A percentile compares a stretch with the other conserved stretches of the same genome.
These are phyloP conservation scores for Penicillium psychrosexuale DNA, from an alignment of 2,329 filamentous ascomycete genomes.

Conservation along the genomic window DNA sequence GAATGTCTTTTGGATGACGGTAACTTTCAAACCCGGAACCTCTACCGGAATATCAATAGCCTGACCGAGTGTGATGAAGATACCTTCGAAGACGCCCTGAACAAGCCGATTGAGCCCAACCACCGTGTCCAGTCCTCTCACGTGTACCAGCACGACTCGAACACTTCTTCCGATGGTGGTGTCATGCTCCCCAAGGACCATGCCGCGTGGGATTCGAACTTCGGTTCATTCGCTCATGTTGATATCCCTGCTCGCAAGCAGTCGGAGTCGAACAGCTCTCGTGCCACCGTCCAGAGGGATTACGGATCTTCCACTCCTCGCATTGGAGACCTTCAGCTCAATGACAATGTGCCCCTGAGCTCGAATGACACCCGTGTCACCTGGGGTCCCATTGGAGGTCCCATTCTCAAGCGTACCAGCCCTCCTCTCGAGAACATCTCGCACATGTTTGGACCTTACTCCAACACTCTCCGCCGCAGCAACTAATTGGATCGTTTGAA, in stretches of 20 bases:
- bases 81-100: not conserved
- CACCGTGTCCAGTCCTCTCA: not conserved
- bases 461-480: not conserved
- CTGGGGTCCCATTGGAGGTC: constrained; percentile 6
- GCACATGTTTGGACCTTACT: not conserved
- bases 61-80: not conserved
- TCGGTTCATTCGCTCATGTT: not conserved
- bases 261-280: not conserved
- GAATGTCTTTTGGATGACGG: not conserved
- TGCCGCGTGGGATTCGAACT: not conserved
- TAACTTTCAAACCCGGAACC: not conserved
- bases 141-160: not conserved
- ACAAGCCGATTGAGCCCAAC: not conserved
- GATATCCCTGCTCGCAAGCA: not conserved
- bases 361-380: not conserved
- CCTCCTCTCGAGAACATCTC: not conserved
- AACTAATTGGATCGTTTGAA: not conserved
- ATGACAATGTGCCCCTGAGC: not conserved
- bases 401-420: not conserved
- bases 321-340: not conserved
- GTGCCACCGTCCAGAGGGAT: not conserved
- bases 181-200: constrained; percentile 16
- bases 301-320: not conserved
- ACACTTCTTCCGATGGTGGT: not conserved
- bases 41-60: not conserved